phyloP scores from a whole-genome alignment of 306 rosid genomes.

The Crataegus laevigata region DNA sequence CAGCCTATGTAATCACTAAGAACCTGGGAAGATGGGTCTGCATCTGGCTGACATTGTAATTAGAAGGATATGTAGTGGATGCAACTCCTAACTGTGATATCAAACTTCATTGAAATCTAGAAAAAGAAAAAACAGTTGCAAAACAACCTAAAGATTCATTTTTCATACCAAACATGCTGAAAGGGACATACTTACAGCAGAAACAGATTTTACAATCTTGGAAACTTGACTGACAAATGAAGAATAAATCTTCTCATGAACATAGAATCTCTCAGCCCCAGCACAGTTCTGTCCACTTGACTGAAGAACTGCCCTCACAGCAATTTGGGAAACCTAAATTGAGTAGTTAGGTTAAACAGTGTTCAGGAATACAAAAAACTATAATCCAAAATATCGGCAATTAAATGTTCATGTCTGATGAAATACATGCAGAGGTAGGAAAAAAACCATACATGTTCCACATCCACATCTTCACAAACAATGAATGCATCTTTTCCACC shows the following conservation, averaged over 20 bases:
- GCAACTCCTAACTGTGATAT: background rate
- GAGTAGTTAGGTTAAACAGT: slow-evolving; percentile 10
- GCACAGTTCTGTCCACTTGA: slow-evolving; percentile 98
- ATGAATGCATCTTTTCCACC: slow-evolving; percentile 99
- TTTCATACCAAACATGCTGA: background rate
- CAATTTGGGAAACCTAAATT: slow-evolving; percentile 80
- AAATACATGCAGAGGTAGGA: background rate
- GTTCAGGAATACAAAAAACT: background rate
- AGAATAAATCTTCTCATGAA: slow-evolving; percentile 65
- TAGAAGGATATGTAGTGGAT: slow-evolving; percentile 1
- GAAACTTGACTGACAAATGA: slow-evolving; percentile 67
- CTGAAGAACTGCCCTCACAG: slow-evolving; percentile 87
- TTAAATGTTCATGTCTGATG: slow-evolving; percentile 12
- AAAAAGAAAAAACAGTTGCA: background rate
- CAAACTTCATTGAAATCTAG: background rate
- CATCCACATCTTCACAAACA: slow-evolving; percentile 87
- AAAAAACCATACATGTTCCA: slow-evolving; percentile 63
- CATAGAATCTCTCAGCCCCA: slow-evolving; percentile 96
- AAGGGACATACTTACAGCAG: slow-evolving; percentile 59
- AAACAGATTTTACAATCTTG: slow-evolving; percentile 69
- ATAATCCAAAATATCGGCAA: background rate
- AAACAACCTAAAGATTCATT: slow-evolving; percentile 2
- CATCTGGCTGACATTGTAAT: background rate
- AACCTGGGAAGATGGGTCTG: background rate
- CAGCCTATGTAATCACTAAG: background rate